A percentile compares a stretch with the other conserved stretches of the same genome.
Conservation (phyloP, 805 yeast genomes). For the Sugiyamaella qingdaonensis region DNA sequence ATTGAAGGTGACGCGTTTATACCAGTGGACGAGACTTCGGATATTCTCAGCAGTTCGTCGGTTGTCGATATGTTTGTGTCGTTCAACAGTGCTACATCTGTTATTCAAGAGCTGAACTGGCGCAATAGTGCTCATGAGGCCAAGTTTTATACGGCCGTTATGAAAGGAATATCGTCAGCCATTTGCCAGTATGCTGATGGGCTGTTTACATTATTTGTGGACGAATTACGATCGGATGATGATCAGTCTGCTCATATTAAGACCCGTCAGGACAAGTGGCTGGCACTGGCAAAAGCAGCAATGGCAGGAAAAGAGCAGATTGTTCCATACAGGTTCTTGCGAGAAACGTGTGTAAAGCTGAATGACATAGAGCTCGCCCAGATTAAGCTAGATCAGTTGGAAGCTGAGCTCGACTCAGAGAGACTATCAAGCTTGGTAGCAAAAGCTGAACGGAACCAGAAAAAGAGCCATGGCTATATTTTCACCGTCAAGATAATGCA, state of each 20-base stretch:
- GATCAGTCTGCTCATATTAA: slow-evolving; percentile 14
- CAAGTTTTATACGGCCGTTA: slow-evolving; percentile 52
- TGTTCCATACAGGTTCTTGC: slow-evolving; percentile 55
- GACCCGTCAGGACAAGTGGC: slow-evolving; percentile 33
- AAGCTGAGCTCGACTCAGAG: slow-evolving; percentile 57
- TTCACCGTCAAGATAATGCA: slow-evolving; percentile 59
- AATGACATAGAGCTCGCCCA: slow-evolving; percentile 53
- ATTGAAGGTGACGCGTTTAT: slow-evolving; percentile 54
- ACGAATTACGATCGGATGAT: slow-evolving; percentile 23
- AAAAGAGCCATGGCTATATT: slow-evolving; percentile 40
- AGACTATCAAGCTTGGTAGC: slow-evolving; percentile 42
- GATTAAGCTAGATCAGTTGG: slow-evolving; percentile 45
- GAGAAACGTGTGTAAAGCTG: slow-evolving; percentile 68
- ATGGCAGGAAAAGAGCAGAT: slow-evolving; percentile 37
- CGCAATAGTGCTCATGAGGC: slow-evolving; percentile 58
- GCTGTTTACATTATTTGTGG: slow-evolving; percentile 25
- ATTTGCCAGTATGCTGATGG: slow-evolving; percentile 35
- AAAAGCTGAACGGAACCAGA: slow-evolving; percentile 34
- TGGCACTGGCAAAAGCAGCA: slow-evolving; percentile 35
- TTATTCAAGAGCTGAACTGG: slow-evolving; percentile 67
- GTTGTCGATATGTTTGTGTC: slow-evolving; percentile 64
- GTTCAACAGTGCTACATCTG: slow-evolving; percentile 51
- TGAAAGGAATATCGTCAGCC: slow-evolving; percentile 61
- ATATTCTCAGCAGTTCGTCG: slow-evolving; percentile 48
- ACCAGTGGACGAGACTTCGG: slow-evolving; percentile 43